phyloP scores from a whole-genome alignment of 2,329 filamentous ascomycete species.

The Cryphonectria carpinicola region DNA sequence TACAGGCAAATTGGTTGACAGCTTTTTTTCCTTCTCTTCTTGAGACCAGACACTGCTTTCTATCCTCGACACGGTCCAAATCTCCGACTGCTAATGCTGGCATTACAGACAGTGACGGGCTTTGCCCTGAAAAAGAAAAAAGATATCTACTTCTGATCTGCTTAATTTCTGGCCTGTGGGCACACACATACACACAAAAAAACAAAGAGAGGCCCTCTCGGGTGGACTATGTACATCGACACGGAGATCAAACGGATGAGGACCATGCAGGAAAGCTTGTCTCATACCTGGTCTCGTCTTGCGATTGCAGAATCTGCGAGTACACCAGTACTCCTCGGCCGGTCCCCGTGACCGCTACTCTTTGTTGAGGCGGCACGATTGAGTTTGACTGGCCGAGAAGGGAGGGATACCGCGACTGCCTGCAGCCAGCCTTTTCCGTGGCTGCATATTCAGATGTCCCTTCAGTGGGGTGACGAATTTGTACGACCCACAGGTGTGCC shows the following conservation, averaged over 20 bases:
- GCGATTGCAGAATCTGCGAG: slow-evolving; percentile 2
- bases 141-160: neutral
- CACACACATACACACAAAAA: neutral
- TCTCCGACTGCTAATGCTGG: slow-evolving; percentile 1
- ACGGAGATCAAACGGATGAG: neutral
- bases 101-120: neutral
- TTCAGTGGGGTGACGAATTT: slow-evolving; percentile 2
- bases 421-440: slow-evolving; percentile 13
- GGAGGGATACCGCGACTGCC: neutral
- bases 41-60: neutral
- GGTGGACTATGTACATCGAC: neutral
- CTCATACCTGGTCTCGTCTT: neutral
- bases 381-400: slow-evolving; percentile 6
- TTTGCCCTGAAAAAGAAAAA: neutral
- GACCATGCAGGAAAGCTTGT: neutral
- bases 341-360: slow-evolving; percentile 12
- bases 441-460: slow-evolving; percentile 5
- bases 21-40: neutral
- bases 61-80: slow-evolving; percentile 2
- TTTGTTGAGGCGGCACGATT: neutral
- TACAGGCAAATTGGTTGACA: neutral
- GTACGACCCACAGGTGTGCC: slow-evolving; percentile 2
- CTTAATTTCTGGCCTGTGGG: neutral
- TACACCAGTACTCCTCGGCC: neutral
- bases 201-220: neutral